Percentiles rank a stretch among this genome's conserved stretches.
Conservation (phyloP, 306 rosid species). For the Malus asiatica region DNA sequence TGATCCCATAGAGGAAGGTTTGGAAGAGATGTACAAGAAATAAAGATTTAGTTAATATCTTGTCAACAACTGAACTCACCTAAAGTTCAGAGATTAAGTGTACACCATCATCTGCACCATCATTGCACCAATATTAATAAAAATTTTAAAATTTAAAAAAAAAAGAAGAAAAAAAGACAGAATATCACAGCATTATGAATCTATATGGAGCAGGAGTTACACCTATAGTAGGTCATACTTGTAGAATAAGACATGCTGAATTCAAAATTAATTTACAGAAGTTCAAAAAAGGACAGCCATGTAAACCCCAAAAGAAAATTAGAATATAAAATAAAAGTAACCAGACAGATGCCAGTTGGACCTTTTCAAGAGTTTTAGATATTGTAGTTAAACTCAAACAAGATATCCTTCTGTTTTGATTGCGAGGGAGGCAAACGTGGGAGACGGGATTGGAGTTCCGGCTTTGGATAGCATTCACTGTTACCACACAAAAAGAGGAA, state of each 20-base stretch:
- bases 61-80: conserved; percentile 32
- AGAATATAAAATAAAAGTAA: too few relatives aligned
- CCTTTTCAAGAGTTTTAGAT: too few relatives aligned
- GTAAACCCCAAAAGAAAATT: too few relatives aligned
- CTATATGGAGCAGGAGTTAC: too few relatives aligned
- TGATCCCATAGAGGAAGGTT: too few relatives aligned
- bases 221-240: too few relatives aligned
- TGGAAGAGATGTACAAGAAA: neutral
- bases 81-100: conserved; percentile 37
- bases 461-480: neutral
- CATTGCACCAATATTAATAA: neutral
- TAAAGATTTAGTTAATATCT: conserved; percentile 14
- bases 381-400: neutral
- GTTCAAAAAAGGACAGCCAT: too few relatives aligned
- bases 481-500: neutral
- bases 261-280: too few relatives aligned
- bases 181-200: neutral
- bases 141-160: too few relatives aligned
- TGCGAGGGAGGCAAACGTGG: neutral
- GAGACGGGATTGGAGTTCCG: neutral
- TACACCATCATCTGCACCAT: conserved; percentile 27
- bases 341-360: too few relatives aligned
- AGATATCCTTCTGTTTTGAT: neutral
- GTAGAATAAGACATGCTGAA: too few relatives aligned
- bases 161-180: too few relatives aligned